Conservation (phyloP, 805 yeast genomes). For the Candida hispaniensis region DNA sequence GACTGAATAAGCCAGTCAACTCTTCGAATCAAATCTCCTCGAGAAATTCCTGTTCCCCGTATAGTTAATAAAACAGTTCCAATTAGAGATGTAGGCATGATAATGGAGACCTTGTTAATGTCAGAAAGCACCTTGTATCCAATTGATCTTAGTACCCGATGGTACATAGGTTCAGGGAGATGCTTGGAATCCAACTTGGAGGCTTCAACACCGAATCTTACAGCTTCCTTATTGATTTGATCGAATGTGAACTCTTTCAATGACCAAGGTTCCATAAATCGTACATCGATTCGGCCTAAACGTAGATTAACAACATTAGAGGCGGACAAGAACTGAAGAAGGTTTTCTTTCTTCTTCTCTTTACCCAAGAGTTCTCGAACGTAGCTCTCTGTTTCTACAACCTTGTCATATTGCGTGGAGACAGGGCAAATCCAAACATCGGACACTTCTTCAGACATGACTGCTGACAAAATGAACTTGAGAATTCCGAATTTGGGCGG, state of each 20-base stretch:
- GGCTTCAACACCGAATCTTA: constrained; percentile 10
- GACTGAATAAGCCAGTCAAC: constrained; percentile 30
- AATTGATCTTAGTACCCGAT: constrained; percentile 35
- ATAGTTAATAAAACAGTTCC: constrained; percentile 37
- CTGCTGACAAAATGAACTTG: constrained; percentile 40
- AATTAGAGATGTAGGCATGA: constrained; percentile 45
- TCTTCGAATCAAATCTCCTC: constrained; percentile 28
- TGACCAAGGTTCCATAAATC: constrained; percentile 36
- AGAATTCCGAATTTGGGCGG: constrained; percentile 54
- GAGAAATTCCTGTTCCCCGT: constrained; percentile 33
- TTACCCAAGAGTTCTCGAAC: constrained; percentile 46
- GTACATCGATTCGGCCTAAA: constrained; percentile 34
- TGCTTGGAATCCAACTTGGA: constrained; percentile 9
- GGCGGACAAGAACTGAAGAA: constrained; percentile 31
- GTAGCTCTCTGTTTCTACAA: constrained; percentile 45
- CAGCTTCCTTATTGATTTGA: constrained; percentile 23
- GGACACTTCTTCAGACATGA: constrained; percentile 34
- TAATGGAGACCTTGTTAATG: constrained; percentile 38
- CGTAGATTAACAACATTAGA: constrained; percentile 28
- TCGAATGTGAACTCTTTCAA: constrained; percentile 27
- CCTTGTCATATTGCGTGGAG: constrained; percentile 49
- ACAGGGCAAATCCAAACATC: constrained; percentile 43
- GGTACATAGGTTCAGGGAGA: constrained; percentile 18
- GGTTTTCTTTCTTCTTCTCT: constrained; percentile 46
- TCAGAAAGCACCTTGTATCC: constrained; percentile 47